Conservation (phyloP, 1,284 basidiomycete genomes). For the Athelia psychrophila region DNA sequence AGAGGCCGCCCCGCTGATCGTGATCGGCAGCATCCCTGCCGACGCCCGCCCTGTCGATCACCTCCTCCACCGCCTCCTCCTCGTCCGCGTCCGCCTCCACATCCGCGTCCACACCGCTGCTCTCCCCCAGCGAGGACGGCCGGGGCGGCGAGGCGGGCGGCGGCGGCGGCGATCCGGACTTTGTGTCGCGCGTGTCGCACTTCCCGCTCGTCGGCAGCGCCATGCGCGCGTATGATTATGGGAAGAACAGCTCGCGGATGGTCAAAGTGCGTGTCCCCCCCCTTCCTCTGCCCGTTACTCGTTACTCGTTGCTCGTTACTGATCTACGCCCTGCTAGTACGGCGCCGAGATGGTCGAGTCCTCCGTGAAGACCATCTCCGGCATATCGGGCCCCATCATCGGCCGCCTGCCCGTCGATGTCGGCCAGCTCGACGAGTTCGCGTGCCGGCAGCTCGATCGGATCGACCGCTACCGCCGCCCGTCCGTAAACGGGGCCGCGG, state of each 20-base stretch:
- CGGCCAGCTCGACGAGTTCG: constrained; percentile 84
- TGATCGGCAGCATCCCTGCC: constrained; percentile 26
- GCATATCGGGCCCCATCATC: constrained; percentile 85
- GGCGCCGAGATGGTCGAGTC: constrained; percentile 88
- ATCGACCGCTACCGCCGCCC: constrained; percentile 47
- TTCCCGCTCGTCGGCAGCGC: constrained; percentile 47
- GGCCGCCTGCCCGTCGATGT: constrained; percentile 71
- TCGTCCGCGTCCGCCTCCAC: constrained; percentile 16
- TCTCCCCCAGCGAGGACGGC: not conserved
- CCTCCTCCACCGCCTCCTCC: constrained; percentile 12
- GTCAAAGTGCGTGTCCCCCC: constrained; percentile 36
- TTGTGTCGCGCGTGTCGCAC: constrained; percentile 40
- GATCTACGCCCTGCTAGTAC: constrained; percentile 52
- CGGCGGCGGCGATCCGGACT: constrained; percentile 25
- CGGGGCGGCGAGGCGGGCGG: not conserved
- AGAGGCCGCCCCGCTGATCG: constrained; percentile 4
- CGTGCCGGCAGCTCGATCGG: constrained; percentile 80
- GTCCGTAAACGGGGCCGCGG: no score
- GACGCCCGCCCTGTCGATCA: constrained; percentile 31
- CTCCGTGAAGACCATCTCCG: constrained; percentile 79
- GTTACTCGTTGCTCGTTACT: not conserved
- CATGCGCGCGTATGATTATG: constrained; percentile 46
- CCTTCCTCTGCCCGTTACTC: constrained; percentile 5
- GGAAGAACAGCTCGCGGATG: constrained; percentile 47
- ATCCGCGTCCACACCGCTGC: not conserved